These are phyloP conservation scores for Xerocomus subilludens DNA, from an alignment of 1,284 basidiomycete species.

Conservation along the genomic window DNA sequence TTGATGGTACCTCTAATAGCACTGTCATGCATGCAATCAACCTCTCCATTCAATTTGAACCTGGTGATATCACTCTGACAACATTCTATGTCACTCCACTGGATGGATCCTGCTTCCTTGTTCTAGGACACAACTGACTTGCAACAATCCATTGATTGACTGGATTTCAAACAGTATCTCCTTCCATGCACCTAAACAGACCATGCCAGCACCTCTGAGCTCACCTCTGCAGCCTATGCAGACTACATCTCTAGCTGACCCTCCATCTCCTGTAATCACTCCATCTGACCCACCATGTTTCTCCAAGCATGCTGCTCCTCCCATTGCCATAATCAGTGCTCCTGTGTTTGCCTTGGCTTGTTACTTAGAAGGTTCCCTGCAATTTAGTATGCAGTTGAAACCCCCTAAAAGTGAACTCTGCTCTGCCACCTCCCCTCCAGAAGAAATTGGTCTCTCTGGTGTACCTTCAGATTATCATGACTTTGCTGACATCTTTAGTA, in stretches of 20 bases:
- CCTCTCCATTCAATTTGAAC: background rate
- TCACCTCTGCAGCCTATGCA: background rate
- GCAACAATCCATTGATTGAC: slow-evolving; percentile 43
- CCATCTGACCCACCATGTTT: too few relatives aligned
- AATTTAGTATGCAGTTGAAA: slow-evolving; percentile 2
- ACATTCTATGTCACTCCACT: too few relatives aligned
- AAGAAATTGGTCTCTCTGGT: too few relatives aligned
- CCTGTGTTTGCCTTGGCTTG: background rate
- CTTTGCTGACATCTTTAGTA: too few relatives aligned
- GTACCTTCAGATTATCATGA: too few relatives aligned
- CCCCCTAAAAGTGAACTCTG: background rate
- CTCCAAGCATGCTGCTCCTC: too few relatives aligned
- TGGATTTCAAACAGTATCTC: slow-evolving; percentile 25
- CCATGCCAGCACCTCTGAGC: background rate
- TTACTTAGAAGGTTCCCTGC: background rate
- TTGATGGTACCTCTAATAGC: slow-evolving; percentile 3
- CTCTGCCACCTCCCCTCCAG: too few relatives aligned
- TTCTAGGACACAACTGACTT: slow-evolving; percentile 31
- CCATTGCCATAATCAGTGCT: background rate
- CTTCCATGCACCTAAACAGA: background rate
- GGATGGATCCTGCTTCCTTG: too few relatives aligned
- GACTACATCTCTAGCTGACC: background rate
- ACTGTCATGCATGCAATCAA: background rate
- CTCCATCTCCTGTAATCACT: background rate
- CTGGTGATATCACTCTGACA: too few relatives aligned